Base-by-base conservation (phyloP, 129 eudicot genomes). In the Helianthus annuus region DNA sequence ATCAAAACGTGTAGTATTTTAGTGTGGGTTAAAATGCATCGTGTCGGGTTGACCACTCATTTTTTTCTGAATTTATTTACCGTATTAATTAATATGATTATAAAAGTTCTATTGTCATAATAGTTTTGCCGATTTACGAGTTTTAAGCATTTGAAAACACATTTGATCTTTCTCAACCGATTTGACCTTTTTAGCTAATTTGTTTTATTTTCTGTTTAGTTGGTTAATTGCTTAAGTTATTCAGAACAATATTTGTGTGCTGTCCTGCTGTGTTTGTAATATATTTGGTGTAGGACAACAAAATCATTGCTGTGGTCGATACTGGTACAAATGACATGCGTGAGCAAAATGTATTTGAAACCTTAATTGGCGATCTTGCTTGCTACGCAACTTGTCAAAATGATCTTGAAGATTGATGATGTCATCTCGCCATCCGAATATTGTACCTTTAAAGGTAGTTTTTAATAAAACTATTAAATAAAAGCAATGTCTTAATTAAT, bases 361-460 rank as follows among this genome's bases (percentile, higher is more conserved):
- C 99, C 36, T 77, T 95, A 46, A 95, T 95, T 3, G 99, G 99
- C 72, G 86, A 74, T 95, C 70, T 84, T 95, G 76, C 96, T 95
- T 12, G 97, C 99, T 11, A 95, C 97, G 7, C 99, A 95, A 76
- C 97, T 95, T 22, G 99, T 95, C 10, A 95, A 95, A 83, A 95
- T 95, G 99, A 95, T 95, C 70, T 83, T 95, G 73, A 95, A 95
- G 85, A 95, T 95, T 11, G 99, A 95, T 32, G 99, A 90, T 55
- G 97, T 95, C 42, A 95, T 95, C 69, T 80, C 94, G 3, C 94
- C 99, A 11, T 80, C 97, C 0, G 96, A 90, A 16, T 95, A 84
- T 75, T 95, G 81, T n/a, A n/a, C n/a, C n/a, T n/a, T n/a, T n/a
- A n/a, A n/a, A n/a, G n/a, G n/a, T n/a, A n/a, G n/a, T n/a, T n/a